Percentiles rank a stretch among this genome's conserved stretches.
Conservation (phyloP, 108 stramenopile species). For the Epithemia pelagica region DNA sequence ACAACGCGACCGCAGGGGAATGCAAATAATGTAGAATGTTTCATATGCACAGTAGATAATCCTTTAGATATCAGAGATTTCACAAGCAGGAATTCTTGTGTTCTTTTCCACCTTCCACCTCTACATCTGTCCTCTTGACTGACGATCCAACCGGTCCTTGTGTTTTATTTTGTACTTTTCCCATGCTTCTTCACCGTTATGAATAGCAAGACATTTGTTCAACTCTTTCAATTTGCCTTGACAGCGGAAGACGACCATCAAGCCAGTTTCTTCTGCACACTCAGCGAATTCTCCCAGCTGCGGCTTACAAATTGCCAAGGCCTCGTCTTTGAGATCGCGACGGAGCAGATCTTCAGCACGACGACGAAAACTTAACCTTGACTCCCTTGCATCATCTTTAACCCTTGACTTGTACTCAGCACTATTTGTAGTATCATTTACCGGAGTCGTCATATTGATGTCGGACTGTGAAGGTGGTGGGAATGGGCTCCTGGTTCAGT, state of each 20-base stretch:
- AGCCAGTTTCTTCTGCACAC: constrained; percentile 74
- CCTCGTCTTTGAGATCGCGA: constrained; percentile 72
- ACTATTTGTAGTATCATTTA: too few relatives aligned
- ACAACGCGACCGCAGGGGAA: background rate
- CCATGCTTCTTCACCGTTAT: constrained; percentile 81
- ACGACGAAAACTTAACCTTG: constrained; percentile 50
- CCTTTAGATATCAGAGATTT: too few relatives aligned
- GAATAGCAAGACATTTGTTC: constrained; percentile 73
- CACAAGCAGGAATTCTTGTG: too few relatives aligned
- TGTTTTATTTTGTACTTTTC: constrained; percentile 63
- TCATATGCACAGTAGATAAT: too few relatives aligned
- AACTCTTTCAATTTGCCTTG: constrained; percentile 59
- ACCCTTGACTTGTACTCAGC: background rate
- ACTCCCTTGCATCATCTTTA: constrained; percentile 29
- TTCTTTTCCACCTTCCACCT: too few relatives aligned
- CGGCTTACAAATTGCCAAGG: constrained; percentile 64
- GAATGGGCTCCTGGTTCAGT: too few relatives aligned
- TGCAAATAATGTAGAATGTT: background rate
- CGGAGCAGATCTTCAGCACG: constrained; percentile 82
- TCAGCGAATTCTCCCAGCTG: constrained; percentile 70
- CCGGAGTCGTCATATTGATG: too few relatives aligned
- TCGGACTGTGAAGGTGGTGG: too few relatives aligned
- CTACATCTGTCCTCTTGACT: background rate
- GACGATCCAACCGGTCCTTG: constrained; percentile 14
- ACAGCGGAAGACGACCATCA: constrained; percentile 82